These are phyloP conservation scores for Leishmania amazonensis DNA, from an alignment of 208 protist genomes.

Conservation along the genomic window DNA sequence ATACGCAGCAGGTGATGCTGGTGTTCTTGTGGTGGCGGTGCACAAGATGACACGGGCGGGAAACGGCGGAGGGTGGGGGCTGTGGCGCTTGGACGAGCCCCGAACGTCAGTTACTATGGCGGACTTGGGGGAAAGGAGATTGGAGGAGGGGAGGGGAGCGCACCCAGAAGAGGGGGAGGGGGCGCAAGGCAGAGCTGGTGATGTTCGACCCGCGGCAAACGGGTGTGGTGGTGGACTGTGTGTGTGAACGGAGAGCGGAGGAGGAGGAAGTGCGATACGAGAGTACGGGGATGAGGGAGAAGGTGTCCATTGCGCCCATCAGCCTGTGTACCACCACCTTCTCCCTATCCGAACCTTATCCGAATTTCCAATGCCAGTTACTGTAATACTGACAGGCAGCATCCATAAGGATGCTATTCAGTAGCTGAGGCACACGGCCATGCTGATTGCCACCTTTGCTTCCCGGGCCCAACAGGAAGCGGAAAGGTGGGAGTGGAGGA, in stretches of 20 bases:
- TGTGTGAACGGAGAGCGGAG: background rate
- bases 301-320: background rate
- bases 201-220: background rate
- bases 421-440: background rate
- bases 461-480: background rate
- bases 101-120: background rate
- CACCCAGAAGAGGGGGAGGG: background rate
- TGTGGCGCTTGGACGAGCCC: background rate
- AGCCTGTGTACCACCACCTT: background rate
- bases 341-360: background rate
- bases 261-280: background rate
- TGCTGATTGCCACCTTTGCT: background rate
- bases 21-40: background rate
- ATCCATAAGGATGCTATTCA: background rate
- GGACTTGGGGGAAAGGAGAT: background rate
- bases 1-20: background rate
- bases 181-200: background rate
- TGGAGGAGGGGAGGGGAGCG: background rate
- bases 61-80: background rate
- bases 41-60: background rate
- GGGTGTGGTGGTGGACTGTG: background rate
- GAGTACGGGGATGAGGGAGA: background rate
- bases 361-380: background rate
- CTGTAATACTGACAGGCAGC: background rate
- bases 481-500: conserved; percentile 6